These are phyloP conservation scores for Fusarium verticillioides DNA, from an alignment of 2,329 filamentous ascomycete genomes.

Conservation along the genomic window DNA sequence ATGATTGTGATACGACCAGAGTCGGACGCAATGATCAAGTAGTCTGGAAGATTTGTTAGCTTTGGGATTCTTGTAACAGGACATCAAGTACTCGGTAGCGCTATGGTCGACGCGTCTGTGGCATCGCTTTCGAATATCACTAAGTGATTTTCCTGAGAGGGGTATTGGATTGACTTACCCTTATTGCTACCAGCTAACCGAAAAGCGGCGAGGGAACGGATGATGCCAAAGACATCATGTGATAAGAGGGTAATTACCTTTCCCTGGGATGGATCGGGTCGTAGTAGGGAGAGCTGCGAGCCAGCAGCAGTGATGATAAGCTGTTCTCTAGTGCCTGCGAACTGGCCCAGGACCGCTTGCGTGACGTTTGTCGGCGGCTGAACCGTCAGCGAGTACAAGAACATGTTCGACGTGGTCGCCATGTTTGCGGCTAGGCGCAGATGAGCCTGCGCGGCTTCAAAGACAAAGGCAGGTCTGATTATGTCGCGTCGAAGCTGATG, in stretches of 20 bases:
- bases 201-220: slow-evolving; percentile 88
- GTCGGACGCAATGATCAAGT: slow-evolving; percentile 94
- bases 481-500: slow-evolving; percentile 42
- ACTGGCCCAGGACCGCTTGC: slow-evolving; percentile 93
- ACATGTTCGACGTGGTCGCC: slow-evolving; percentile 99
- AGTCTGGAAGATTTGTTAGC: slow-evolving; percentile 71
- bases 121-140: slow-evolving; percentile 63
- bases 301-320: slow-evolving; percentile 95
- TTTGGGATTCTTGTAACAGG: slow-evolving; percentile 43
- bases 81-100: slow-evolving; percentile 25
- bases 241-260: slow-evolving; percentile 88
- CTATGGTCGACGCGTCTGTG: slow-evolving; percentile 37
- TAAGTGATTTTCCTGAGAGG: slow-evolving; percentile 68
- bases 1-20: slow-evolving; percentile 94
- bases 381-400: slow-evolving; percentile 96
- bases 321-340: slow-evolving; percentile 95
- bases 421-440: slow-evolving; percentile 70
- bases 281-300: slow-evolving; percentile 86
- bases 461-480: slow-evolving; percentile 43
- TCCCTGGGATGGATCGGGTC: slow-evolving; percentile 85
- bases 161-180: slow-evolving; percentile 73
- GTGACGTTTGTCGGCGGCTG: slow-evolving; percentile 90
- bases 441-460: slow-evolving; percentile 61
- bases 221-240: slow-evolving; percentile 96
- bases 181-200: slow-evolving; percentile 93